Percentiles rank a stretch among this genome's conserved stretches.
phyloP scores from a whole-genome alignment of 176 grass and related monocot species.

The Oryza meridionalis region DNA sequence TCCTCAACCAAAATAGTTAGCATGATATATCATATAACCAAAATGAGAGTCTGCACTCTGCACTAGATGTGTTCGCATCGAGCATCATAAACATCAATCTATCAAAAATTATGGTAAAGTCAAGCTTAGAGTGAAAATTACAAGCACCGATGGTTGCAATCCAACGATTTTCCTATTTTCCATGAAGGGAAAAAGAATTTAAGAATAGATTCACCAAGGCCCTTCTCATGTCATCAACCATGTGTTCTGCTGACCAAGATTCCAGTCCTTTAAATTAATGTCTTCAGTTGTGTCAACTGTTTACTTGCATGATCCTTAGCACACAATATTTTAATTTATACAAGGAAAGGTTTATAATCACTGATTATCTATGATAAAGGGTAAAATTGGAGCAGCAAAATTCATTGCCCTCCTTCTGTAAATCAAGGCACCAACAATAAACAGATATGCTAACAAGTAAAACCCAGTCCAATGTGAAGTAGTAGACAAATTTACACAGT shows the following conservation, averaged over 20 bases:
- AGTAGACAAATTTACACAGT: constrained; percentile 8
- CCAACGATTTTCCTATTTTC: neutral
- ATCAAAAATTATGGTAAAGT: neutral
- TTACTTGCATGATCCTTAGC: constrained; percentile 34
- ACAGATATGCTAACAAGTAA: neutral
- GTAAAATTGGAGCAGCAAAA: neutral
- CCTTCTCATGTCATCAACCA: neutral
- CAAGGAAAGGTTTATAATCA: neutral
- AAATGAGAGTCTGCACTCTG: neutral
- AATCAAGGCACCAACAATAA: constrained; percentile 58
- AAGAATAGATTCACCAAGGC: neutral
- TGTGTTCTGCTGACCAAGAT: constrained; percentile 22
- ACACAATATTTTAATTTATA: neutral
- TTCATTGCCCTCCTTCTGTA: constrained; percentile 31
- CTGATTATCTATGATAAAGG: constrained; percentile 6
- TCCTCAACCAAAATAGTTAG: neutral
- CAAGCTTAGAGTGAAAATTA: constrained; percentile 2
- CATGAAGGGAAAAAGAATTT: neutral
- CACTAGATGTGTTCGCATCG: neutral
- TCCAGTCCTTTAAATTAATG: neutral
- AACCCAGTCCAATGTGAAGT: constrained; percentile 1
- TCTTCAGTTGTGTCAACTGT: constrained; percentile 15
- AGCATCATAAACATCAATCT: neutral
- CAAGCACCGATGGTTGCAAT: neutral
- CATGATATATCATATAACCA: neutral